Base-by-base conservation (phyloP, 1,139 yeast species). In the Yamadazyma friedrichii region DNA sequence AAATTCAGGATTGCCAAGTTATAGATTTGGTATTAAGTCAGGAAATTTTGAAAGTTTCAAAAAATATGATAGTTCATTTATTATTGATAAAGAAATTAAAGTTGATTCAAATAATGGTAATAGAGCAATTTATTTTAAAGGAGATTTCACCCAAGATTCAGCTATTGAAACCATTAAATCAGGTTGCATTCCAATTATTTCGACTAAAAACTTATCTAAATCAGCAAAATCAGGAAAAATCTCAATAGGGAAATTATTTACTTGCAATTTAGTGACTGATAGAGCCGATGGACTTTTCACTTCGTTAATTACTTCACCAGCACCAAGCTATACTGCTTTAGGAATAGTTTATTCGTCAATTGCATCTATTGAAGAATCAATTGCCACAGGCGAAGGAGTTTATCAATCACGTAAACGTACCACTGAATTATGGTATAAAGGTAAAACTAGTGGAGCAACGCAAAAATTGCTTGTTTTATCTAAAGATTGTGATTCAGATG, bases 391-490 rank as follows among this genome's bases (percentile, higher is more conserved):
- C 37, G 81, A 87, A 11, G 99, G 99, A 39, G 96, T 93, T 8
- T 93, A 93, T 64, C 97, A 87, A 64, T 88, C 96, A 5, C 83
- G 98, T 53, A 82, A 84, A 50, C 79, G 88, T 50, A 83, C 84
- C 46, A 88, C 94, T 17, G 77, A 70, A 44, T 74, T 93, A 45
- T 93, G 99, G 98, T 87, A 85, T 63, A 93, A 93, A 63, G 99
- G 98, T 30, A 86, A 86, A 44, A 87, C 96, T 4, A 85, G 95
- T 27, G 98, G 98, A 9, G 96, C 96, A 39, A 88, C 95, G 1
- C 98, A 93, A 64, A 73, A 72, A 50, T 72, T 93, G 41, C 53
- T 85, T 22, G 65, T 72, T 34, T 61, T 93, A 43, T 84, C 80
- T 40, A 65, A 79, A 49, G 99, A 94, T 63, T 93, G 99, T 62